Base-by-base conservation (phyloP, 345 rosid genomes). In the Barbarea vulgaris region DNA sequence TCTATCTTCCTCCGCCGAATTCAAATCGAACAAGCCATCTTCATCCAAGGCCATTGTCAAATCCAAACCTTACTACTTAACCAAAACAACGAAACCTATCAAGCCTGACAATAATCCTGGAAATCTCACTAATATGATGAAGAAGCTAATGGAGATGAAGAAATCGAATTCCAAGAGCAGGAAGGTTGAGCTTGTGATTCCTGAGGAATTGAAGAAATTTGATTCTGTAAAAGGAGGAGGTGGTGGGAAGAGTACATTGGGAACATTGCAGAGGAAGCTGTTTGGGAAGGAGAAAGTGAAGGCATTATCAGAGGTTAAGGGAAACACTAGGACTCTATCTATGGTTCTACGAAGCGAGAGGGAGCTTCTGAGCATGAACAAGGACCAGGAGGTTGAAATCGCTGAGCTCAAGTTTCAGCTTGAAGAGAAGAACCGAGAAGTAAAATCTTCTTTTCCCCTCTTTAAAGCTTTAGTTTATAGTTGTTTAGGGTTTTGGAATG, bases 281-380 rank as follows among this genome's bases (percentile, higher is more conserved):
- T 93, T 93, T 18, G 96, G 97, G 78, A 78, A 85, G 76, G 80
- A 82, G 80, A 83, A 85, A 59, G 81, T 77, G 27, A 93, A 88
- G 81, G 89, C 93, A 4, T 65, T 94, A 81, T 83, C 81, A 3
- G 98, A 91, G 74, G 87, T 87, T 14, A 93, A 88, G 36, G 89
- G 85, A 68, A 87, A 83, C 46, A 83, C 97, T 6, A 89, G 93
- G 84, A 92, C 97, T 7, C 65, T 94, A 73, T 93, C 93, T 11
- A 92, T 90, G 98, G 96, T 94, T 63, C 73, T 94, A 66, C 83
- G 93, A 77, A 87, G 97, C 61, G 99, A 90, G 76, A 88, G 96
- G 69, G 97, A 89, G 92, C 97, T 91, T 12, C 73, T 90, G 79
- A 74, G 77, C 79, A 75, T 86, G 47, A 94, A 85, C 59, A 90